Evolutionary conservation across 1,284 basidiomycete species (phyloP), one percentile per base, ranked within the genome.

Genomic region (Puccinia horiana): DNA sequence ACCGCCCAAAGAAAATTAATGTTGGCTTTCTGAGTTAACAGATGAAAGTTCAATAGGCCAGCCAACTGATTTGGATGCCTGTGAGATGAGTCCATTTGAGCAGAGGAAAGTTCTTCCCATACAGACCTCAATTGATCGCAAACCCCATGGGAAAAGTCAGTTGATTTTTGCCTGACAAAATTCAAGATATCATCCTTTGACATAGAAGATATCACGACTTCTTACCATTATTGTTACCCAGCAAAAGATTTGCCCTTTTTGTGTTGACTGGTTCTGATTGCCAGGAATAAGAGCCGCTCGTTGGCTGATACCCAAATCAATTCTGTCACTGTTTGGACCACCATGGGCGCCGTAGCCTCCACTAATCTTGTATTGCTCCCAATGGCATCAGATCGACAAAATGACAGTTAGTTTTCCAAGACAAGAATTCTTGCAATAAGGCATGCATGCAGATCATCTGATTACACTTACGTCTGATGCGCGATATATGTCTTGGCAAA

Each of bases 401-500:
- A 49, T 52, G 37, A 78, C 8, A 49, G 42, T 69, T 12, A 69
- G 37, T 29, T 35, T 56, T 56, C n/a, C 54, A n/a, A 35, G 29
- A 42, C 20, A 12, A 8, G 37, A 12, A 52, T 56, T 61, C 14
- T 61, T 26, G n/a, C 26, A 5, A n/a, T 42, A n/a, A 14, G 2
- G n/a, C n/a, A n/a, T n/a, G 20, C n/a, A 29, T 32, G 20, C 8
- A 63, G 35, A 74, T 26, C 29, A 6, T 37, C n/a, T 14, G 49
- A 56, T 26, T n/a, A 52, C 35, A 65, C 70, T 92, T 85, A 98
- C 95, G 83, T 90, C 92, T 83, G 92, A 93, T 20, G 92, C 95
- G 77, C 92, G 90, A 87, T 99, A 97, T 73, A 99, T 92, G 85
- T 98, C 95, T 86, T 97, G 93, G 65, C 99, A 90, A 2, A 99